A percentile compares a stretch with the other conserved stretches of the same genome.
Evolutionary conservation across 2,329 filamentous ascomycete genomes (phyloP).

Genomic region (Stylonectria norvegica): DNA sequence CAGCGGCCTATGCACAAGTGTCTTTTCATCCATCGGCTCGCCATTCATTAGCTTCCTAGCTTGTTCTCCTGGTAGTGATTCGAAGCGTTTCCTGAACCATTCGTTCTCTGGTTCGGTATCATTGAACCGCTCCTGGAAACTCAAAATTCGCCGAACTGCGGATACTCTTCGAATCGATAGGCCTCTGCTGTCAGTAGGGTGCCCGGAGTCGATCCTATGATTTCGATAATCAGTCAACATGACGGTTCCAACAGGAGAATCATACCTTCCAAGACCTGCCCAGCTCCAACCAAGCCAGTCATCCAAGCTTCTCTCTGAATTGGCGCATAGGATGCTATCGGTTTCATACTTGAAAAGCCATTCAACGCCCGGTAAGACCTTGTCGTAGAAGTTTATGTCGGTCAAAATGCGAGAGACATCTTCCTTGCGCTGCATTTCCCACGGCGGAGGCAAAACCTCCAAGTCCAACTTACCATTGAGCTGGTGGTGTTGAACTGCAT

Average conservation of each 20-base stretch:
- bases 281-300: constrained; percentile 54
- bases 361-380: constrained; percentile 48
- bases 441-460: constrained; percentile 45
- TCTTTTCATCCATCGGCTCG: neutral
- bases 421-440: constrained; percentile 46
- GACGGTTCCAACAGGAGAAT: no score
- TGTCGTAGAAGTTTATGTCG: constrained; percentile 50
- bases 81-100: constrained; percentile 52
- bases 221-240: no score
- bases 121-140: constrained; percentile 49
- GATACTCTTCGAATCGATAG: constrained; percentile 52
- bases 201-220: constrained; percentile 33
- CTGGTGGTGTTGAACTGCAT: constrained; percentile 47
- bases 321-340: constrained; percentile 56
- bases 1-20: constrained; percentile 41
- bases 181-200: constrained; percentile 52
- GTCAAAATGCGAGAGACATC: constrained; percentile 48
- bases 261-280: constrained; percentile 52
- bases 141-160: constrained; percentile 46
- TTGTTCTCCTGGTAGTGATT: constrained; percentile 28
- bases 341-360: constrained; percentile 54
- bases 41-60: no score
- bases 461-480: constrained; percentile 51
- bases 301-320: constrained; percentile 48
- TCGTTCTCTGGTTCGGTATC: constrained; percentile 51